phyloP scores from a whole-genome alignment of 208 protist genomes.

The Leishmania amazonensis region DNA sequence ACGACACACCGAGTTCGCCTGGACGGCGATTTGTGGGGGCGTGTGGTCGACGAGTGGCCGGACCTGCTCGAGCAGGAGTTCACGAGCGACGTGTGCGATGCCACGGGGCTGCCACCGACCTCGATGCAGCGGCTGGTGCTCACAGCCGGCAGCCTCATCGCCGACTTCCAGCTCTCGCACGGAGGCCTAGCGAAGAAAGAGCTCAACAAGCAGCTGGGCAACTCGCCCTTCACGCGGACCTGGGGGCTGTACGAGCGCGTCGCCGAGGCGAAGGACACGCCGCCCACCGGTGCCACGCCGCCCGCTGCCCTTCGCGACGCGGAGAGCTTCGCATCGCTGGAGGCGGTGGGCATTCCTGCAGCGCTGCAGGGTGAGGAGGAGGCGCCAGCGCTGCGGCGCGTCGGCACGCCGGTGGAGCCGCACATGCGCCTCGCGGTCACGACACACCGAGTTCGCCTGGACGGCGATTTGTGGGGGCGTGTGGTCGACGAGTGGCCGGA shows the following conservation, averaged over 20 bases:
- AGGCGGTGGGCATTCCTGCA: background rate
- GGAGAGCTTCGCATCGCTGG: background rate
- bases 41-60: slow-evolving; percentile 29
- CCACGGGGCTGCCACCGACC: slow-evolving; percentile 8
- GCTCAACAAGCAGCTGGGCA: slow-evolving; percentile 25
- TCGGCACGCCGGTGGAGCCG: background rate
- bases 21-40: slow-evolving; percentile 47
- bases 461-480: slow-evolving; percentile 45
- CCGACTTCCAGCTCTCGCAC: slow-evolving; percentile 33
- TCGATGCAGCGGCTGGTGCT: slow-evolving; percentile 20
- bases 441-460: slow-evolving; percentile 39
- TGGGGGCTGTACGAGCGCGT: slow-evolving; percentile 22
- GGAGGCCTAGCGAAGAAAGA: slow-evolving; percentile 9
- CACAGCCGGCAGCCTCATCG: slow-evolving; percentile 26
- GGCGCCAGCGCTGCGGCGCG: background rate
- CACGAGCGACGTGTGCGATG: slow-evolving; percentile 41
- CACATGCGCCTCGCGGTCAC: slow-evolving; percentile 9
- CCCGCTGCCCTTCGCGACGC: background rate
- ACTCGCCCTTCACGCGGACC: slow-evolving; percentile 21
- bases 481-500: slow-evolving; percentile 31
- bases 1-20: slow-evolving; percentile 45
- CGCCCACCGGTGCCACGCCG: background rate
- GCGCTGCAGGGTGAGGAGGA: background rate
- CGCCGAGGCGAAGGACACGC: background rate
- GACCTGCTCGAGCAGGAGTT: slow-evolving; percentile 40